Evolutionary conservation across 2,329 filamentous ascomycete genomes (phyloP).

Genomic region (Amauroascus verrucosus): DNA sequence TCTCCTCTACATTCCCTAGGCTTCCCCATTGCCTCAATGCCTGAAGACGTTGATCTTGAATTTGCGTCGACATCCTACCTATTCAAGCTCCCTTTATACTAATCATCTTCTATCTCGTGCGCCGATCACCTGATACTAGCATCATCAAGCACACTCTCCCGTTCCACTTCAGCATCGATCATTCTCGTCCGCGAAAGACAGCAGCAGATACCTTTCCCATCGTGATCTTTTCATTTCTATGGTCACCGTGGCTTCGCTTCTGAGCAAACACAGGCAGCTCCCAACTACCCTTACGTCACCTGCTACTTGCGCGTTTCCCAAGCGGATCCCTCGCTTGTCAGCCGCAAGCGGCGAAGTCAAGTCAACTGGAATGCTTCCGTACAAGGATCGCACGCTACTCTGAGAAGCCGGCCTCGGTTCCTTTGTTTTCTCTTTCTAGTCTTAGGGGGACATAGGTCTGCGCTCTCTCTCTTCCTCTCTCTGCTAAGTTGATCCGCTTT

Average conservation of each 20-base stretch:
- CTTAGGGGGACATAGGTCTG: neutral
- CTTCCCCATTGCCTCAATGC: neutral
- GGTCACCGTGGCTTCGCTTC: neutral
- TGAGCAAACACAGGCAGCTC: neutral
- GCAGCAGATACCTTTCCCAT: neutral
- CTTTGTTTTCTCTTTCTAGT: neutral
- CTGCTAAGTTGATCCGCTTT: neutral
- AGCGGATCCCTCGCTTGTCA: neutral
- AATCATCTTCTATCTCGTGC: neutral
- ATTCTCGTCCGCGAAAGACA: neutral
- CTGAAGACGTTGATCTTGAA: neutral
- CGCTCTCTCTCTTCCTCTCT: no score
- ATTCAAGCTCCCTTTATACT: neutral
- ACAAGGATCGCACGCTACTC: neutral
- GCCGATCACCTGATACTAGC: slow-evolving; percentile 6
- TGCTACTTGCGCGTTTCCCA: neutral
- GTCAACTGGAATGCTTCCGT: slow-evolving; percentile 1
- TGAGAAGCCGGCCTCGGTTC: neutral
- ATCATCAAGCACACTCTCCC: neutral
- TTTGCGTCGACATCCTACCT: neutral
- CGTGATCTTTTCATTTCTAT: neutral
- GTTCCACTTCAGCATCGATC: neutral
- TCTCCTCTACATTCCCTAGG: neutral
- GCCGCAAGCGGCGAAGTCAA: neutral
- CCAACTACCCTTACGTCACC: slow-evolving; percentile 4